Evolutionary conservation across 139 green algal genomes (phyloP).

Genomic region (Chlamydomonas eustigma): DNA sequence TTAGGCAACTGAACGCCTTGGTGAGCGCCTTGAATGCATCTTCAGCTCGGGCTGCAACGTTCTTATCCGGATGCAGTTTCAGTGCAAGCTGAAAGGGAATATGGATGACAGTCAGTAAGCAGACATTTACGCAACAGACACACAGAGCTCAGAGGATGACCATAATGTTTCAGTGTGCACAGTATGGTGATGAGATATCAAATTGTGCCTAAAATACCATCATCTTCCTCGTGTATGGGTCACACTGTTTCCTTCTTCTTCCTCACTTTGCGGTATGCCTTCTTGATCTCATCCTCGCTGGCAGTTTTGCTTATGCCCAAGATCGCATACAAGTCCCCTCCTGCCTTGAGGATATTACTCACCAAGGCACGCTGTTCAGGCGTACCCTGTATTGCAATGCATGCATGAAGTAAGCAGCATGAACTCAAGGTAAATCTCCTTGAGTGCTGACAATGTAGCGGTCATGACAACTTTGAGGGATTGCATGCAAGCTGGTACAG

Average conservation of each 20-base stretch:
- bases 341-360: conserved; percentile 33
- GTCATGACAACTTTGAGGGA: no score
- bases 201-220: no score
- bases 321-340: conserved; percentile 48
- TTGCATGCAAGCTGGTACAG: no score
- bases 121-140: no score
- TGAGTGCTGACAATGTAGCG: no score
- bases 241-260: neutral
- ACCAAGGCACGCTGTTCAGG: conserved; percentile 46
- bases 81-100: conserved; percentile 54
- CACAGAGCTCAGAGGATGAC: no score
- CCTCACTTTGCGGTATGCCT: conserved; percentile 59
- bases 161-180: no score
- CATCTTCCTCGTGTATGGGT: neutral
- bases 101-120: no score
- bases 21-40: conserved; percentile 64
- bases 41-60: conserved; percentile 42
- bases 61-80: conserved; percentile 65
- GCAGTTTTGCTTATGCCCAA: conserved; percentile 39
- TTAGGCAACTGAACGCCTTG: conserved; percentile 55
- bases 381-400: conserved; percentile 38
- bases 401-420: no score
- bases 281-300: conserved; percentile 55
- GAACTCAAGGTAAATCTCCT: no score
- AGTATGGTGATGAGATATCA: no score